Evolutionary conservation across 78 protist genomes (phyloP).

Genomic region (Cyanophora paradoxa): DNA sequence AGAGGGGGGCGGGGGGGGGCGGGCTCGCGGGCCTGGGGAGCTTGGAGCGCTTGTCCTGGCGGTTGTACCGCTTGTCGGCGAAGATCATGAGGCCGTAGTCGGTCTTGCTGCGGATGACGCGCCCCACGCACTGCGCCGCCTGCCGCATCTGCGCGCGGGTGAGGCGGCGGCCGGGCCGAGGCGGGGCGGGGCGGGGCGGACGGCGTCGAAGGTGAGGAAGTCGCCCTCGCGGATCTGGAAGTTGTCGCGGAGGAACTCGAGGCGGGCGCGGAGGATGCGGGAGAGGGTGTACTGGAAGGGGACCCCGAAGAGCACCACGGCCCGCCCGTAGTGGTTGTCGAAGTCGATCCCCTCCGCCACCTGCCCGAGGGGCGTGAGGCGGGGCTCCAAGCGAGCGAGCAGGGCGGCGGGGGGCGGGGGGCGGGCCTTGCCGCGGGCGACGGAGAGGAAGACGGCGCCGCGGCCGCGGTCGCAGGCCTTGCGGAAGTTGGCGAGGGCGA

Average conservation of each 20-base stretch:
- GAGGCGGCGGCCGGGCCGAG: too few species aligned
- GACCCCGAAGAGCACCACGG: constrained; percentile 19
- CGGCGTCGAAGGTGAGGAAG: constrained; percentile 93
- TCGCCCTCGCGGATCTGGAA: constrained; percentile 69
- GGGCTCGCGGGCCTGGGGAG: too few species aligned
- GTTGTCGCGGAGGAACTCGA: constrained; percentile 46
- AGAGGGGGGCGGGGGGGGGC: too few species aligned
- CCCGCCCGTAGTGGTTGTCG: constrained; percentile 87
- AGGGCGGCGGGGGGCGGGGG: not conserved
- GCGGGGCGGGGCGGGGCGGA: constrained; percentile 77
- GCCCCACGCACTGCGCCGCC: constrained; percentile 94
- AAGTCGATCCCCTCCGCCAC: constrained; percentile 97
- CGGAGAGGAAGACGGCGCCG: constrained; percentile 93
- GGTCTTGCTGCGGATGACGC: constrained; percentile 91
- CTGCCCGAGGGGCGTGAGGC: not conserved
- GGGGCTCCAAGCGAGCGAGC: too few species aligned
- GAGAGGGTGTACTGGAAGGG: constrained; percentile 24
- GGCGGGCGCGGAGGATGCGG: constrained; percentile 41
- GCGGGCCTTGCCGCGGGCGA: constrained; percentile 42
- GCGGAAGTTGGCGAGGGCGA: constrained; percentile 81
- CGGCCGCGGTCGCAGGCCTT: constrained; percentile 33
- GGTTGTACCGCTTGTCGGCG: constrained; percentile 74
- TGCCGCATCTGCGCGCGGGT: constrained; percentile 57
- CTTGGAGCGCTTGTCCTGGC: constrained; percentile 55
- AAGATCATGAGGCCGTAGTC: constrained; percentile 97